Conservation (phyloP, 148 eudicot species). For the Chenopodium suecicum region DNA sequence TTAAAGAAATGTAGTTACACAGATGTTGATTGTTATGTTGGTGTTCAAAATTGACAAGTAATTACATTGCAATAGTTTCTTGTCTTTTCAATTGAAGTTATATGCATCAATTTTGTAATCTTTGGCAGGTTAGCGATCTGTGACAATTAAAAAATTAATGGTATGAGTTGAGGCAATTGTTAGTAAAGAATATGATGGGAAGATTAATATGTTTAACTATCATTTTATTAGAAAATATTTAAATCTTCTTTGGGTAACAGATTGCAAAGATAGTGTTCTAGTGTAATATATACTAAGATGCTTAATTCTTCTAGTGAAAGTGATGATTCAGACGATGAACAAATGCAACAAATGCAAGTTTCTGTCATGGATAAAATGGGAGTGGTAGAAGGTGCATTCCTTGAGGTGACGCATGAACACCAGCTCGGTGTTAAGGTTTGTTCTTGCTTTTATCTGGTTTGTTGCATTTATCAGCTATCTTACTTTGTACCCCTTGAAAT, state of each 20-base stretch:
- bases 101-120: neutral
- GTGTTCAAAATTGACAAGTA: neutral
- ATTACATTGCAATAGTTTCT: neutral
- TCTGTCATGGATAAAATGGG: constrained; percentile 60
- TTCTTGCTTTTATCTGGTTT: constrained; percentile 13
- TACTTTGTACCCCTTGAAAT: neutral
- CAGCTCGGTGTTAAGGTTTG: constrained; percentile 60
- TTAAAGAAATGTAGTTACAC: neutral
- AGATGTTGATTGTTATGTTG: no score
- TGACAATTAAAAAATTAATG: neutral
- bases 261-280: neutral
- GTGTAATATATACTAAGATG: constrained; percentile 3
- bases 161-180: neutral
- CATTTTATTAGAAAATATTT: neutral
- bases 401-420: constrained; percentile 65
- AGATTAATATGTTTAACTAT: neutral
- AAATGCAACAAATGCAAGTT: constrained; percentile 30
- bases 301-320: constrained; percentile 38
- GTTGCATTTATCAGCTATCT: neutral
- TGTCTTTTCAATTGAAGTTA: neutral
- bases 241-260: neutral
- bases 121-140: neutral
- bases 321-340: constrained; percentile 57
- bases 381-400: constrained; percentile 61
- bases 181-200: neutral